Evolutionary conservation across 2,329 filamentous ascomycete species (phyloP).

Genomic region (Venturia effusa): DNA sequence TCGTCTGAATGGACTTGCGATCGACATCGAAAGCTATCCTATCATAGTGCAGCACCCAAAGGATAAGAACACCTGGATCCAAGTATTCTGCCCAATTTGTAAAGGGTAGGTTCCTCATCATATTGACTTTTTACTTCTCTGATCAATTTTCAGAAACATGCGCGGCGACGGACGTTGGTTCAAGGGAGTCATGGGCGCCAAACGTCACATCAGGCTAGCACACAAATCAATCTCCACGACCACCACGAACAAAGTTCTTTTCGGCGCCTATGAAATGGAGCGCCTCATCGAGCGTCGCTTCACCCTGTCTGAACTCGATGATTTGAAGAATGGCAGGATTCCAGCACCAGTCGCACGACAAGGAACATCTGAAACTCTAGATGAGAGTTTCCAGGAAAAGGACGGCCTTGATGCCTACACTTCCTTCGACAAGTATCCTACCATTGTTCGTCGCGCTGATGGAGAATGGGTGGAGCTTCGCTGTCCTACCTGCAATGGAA

Average conservation of each 20-base stretch:
- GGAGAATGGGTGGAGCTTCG: slow-evolving; percentile 6
- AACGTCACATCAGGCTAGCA: background rate
- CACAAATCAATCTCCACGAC: background rate
- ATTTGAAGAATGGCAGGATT: background rate
- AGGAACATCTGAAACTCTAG: background rate
- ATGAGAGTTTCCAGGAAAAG: background rate
- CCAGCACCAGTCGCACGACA: background rate
- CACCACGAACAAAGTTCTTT: background rate
- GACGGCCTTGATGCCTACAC: background rate
- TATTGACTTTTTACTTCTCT: background rate
- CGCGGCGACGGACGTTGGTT: slow-evolving; percentile 1
- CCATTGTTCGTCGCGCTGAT: background rate
- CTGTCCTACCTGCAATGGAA: slow-evolving; percentile 2
- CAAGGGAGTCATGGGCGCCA: background rate
- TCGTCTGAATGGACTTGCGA: background rate
- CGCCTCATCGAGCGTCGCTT: background rate
- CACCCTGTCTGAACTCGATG: background rate
- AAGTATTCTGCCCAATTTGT: background rate
- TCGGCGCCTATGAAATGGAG: background rate
- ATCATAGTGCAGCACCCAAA: background rate
- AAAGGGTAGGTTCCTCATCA: background rate
- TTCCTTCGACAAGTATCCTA: background rate
- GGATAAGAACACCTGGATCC: slow-evolving; percentile 1
- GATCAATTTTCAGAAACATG: background rate
- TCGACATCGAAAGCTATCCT: background rate